Percentiles rank a stretch among this genome's conserved stretches.
phyloP scores from a whole-genome alignment of 2,329 filamentous ascomycete genomes.

The Cordyceps fumosorosea region DNA sequence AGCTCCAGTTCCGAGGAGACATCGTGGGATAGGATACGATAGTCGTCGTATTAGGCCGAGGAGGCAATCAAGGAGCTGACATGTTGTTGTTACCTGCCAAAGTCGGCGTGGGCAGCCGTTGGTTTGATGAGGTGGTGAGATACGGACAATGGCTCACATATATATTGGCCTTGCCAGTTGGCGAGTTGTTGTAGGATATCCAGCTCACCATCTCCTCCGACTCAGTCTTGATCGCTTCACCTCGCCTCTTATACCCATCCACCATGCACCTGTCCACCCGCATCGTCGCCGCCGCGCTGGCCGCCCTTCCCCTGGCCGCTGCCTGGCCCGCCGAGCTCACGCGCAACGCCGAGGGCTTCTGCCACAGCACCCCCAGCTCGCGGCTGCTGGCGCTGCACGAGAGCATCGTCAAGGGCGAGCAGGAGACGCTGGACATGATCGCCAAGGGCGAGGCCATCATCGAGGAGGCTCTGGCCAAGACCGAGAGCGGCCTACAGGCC shows the following conservation, averaged over 20 bases:
- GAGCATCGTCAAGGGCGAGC: not conserved
- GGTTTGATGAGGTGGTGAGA: too few relatives aligned
- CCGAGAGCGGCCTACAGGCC: not conserved
- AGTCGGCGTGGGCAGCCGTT: too few relatives aligned
- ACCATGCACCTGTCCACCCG: not conserved
- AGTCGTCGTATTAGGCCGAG: not conserved
- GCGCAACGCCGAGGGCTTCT: not conserved
- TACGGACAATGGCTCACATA: too few relatives aligned
- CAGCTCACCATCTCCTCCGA: not conserved
- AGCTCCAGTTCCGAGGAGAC: not conserved
- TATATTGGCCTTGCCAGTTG: too few relatives aligned
- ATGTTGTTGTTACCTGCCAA: too few relatives aligned
- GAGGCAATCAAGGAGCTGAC: too few relatives aligned
- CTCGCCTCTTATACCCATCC: not conserved
- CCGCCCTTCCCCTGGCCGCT: not conserved
- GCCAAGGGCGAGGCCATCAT: constrained; percentile 1
- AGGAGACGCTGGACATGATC: constrained; percentile 4
- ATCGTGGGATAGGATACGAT: not conserved
- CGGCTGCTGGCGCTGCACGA: not conserved
- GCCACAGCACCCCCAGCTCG: not conserved
- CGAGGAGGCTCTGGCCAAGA: not conserved
- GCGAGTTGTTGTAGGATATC: too few relatives aligned
- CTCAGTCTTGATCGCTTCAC: not conserved
- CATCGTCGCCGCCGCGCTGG: not conserved
- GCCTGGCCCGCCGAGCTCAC: constrained; percentile 2